Evolutionary conservation across 495 filamentous ascomycete species (phyloP).

Genomic region (Aspergillus carlsbadensis): DNA sequence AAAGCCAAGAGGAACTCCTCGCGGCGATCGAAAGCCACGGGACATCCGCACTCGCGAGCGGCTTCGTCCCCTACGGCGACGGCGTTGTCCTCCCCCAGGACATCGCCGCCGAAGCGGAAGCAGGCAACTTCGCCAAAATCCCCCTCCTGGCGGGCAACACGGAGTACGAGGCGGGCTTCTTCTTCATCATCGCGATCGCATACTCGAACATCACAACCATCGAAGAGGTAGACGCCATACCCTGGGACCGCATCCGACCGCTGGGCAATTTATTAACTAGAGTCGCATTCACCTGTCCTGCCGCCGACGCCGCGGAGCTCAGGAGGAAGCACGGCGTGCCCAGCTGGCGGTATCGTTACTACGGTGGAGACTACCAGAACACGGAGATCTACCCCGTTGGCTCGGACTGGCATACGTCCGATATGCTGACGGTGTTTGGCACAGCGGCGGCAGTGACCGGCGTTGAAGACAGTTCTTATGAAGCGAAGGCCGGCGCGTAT

Average conservation of each 20-base stretch:
- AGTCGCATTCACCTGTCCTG: no score
- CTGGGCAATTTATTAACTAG: no score
- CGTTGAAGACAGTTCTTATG: not conserved
- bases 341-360: conserved; percentile 1
- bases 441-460: not conserved
- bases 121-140: conserved; percentile 10
- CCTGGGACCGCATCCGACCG: no score
- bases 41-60: not conserved
- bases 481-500: not conserved
- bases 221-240: no score
- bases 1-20: conserved; percentile 30
- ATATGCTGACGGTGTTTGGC: not conserved
- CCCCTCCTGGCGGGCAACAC: conserved; percentile 15
- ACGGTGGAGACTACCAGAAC: not conserved
- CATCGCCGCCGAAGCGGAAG: not conserved
- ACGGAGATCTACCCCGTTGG: not conserved
- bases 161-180: conserved; percentile 14
- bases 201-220: conserved; percentile 8
- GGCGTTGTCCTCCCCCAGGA: conserved; percentile 5
- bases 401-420: not conserved
- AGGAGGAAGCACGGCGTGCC: not conserved
- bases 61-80: conserved; percentile 13
- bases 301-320: no score
- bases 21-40: conserved; percentile 18
- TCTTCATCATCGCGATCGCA: conserved; percentile 6